phyloP scores from a whole-genome alignment of 2,329 filamentous ascomycete species.

The Ophiosphaerella korrae region DNA sequence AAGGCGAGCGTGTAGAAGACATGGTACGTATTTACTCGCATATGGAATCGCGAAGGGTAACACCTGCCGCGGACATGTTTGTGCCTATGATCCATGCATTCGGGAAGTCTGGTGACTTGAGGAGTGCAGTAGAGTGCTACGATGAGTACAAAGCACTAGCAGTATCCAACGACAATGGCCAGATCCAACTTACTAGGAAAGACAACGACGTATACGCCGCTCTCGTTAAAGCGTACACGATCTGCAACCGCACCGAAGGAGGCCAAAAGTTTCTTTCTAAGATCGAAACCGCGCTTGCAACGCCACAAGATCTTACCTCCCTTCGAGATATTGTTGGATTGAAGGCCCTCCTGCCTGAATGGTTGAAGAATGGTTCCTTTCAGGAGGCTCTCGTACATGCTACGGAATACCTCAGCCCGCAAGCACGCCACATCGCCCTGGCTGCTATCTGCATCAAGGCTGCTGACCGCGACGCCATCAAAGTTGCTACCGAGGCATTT shows the following conservation, averaged over 20 bases:
- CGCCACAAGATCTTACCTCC: conserved; percentile 58
- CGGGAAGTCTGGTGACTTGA: conserved; percentile 77
- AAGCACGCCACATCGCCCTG: conserved; percentile 67
- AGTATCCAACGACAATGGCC: conserved; percentile 79
- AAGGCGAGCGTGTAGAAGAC: conserved; percentile 77
- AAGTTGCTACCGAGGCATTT: conserved; percentile 66
- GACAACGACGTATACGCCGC: conserved; percentile 88
- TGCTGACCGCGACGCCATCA: conserved; percentile 76
- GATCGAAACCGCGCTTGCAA: conserved; percentile 65
- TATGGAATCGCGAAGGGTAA: conserved; percentile 79
- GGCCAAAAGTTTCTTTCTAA: conserved; percentile 85
- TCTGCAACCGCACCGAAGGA: conserved; percentile 78
- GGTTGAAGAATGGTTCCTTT: conserved; percentile 72
- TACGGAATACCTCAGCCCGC: conserved; percentile 62
- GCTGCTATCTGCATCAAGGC: conserved; percentile 74
- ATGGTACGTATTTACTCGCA: conserved; percentile 92
- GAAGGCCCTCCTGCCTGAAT: conserved; percentile 78
- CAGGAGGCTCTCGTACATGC: conserved; percentile 76
- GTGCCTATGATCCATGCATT: conserved; percentile 96
- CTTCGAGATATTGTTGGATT: conserved; percentile 75
- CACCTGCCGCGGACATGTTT: conserved; percentile 81
- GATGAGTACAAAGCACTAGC: conserved; percentile 91
- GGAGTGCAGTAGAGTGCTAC: conserved; percentile 91
- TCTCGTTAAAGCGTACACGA: conserved; percentile 87
- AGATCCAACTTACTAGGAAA: conserved; percentile 69